A percentile compares a stretch with the other conserved stretches of the same genome.
These are phyloP conservation scores for Gossypium schwendimanii DNA, from an alignment of 441 rosid species.

Conservation along the genomic window DNA sequence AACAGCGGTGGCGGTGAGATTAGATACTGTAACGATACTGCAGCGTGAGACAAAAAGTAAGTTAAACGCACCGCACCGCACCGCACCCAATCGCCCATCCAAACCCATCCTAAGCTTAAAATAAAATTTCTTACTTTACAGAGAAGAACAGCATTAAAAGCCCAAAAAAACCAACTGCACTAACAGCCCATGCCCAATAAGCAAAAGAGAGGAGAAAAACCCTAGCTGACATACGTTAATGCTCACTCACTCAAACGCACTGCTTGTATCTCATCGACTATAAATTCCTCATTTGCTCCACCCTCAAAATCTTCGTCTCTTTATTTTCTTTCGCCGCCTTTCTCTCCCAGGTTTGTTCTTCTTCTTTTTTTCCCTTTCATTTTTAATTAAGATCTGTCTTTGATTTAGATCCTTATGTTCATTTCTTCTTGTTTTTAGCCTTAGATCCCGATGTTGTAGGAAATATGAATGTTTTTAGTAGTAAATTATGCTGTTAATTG, in stretches of 20 bases:
- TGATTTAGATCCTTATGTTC: not conserved
- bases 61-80: too few species aligned
- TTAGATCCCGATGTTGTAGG: not conserved
- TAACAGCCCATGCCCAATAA: not conserved
- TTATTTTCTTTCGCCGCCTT: not conserved
- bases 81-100: too few species aligned
- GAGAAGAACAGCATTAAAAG: not conserved
- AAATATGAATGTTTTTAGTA: not conserved
- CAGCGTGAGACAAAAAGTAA: too few species aligned
- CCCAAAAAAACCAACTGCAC: not conserved
- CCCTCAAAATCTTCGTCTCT: not conserved
- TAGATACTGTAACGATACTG: too few species aligned
- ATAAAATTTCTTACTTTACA: too few species aligned
- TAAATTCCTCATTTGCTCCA: not conserved
- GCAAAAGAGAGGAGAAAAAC: not conserved
- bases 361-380: not conserved
- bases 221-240: not conserved
- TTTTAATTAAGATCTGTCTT: not conserved
- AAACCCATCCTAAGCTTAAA: too few species aligned
- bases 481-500: not conserved
- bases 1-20: too few species aligned
- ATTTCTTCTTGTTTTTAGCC: not conserved
- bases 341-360: not conserved
- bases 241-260: not conserved
- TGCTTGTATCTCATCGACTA: not conserved